phyloP scores from a whole-genome alignment of 257 asterid genomes.

The Buddleja alternifolia region DNA sequence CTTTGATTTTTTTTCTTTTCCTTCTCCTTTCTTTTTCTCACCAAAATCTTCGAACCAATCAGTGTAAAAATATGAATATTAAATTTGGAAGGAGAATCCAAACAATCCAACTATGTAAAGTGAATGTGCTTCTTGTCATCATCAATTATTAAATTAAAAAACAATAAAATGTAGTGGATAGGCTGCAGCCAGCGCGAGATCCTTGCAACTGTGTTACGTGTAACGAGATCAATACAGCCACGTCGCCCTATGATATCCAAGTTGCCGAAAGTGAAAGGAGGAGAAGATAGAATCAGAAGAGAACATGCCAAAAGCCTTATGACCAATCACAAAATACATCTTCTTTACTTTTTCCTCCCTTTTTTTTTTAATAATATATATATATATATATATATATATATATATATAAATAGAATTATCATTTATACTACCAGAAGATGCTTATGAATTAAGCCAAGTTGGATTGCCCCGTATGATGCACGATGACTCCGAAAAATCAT shows the following conservation, averaged over 20 bases:
- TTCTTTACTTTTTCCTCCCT: background rate
- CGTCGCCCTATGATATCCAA: conserved; percentile 25
- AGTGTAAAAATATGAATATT: no score
- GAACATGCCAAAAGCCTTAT: conserved; percentile 35
- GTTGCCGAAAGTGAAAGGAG: conserved; percentile 44
- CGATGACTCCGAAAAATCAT: no score
- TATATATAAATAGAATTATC: no score
- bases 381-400: no score
- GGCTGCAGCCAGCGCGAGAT: conserved; percentile 29
- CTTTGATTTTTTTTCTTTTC: no score
- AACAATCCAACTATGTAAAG: background rate
- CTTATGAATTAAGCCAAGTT: no score
- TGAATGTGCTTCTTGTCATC: background rate
- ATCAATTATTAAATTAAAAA: no score
- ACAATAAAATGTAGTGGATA: conserved; percentile 24
- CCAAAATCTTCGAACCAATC: no score
- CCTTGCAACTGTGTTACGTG: conserved; percentile 37
- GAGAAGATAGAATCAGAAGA: conserved; percentile 17
- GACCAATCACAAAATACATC: conserved; percentile 35
- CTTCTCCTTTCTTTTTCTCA: no score
- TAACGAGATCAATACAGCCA: conserved; percentile 30
- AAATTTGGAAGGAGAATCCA: no score
- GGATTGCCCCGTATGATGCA: no score
- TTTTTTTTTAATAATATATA: background rate
- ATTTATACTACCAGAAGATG: no score